Conservation (phyloP, 345 rosid species). For the Erucastrum elatum region DNA sequence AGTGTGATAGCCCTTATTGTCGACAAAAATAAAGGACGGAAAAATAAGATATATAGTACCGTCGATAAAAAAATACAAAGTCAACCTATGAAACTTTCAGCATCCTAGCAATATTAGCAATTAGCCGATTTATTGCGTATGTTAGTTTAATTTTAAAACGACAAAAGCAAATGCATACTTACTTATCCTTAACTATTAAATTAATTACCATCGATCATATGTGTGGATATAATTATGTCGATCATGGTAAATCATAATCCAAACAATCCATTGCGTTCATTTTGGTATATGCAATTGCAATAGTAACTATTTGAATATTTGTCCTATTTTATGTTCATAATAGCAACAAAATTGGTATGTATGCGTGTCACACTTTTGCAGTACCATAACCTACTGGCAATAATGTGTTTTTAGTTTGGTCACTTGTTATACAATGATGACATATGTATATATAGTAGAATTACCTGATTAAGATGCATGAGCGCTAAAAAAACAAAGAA, state of each 20-base stretch:
- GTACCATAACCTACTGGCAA: not conserved
- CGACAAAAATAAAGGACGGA: not conserved
- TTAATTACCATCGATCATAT: not conserved
- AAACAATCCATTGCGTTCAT: not conserved
- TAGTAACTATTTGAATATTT: not conserved
- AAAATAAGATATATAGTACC: not conserved
- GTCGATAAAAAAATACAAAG: constrained; percentile 12
- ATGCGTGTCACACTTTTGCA: not conserved
- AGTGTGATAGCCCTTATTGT: not conserved
- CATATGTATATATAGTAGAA: not conserved
- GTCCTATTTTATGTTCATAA: not conserved
- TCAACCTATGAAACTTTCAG: constrained; percentile 27
- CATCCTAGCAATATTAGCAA: constrained; percentile 1
- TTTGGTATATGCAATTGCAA: not conserved
- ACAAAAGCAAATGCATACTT: not conserved
- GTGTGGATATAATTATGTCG: not conserved
- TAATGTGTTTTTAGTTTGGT: not conserved
- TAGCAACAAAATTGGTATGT: not conserved
- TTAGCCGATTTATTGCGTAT: not conserved
- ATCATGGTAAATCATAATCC: not conserved
- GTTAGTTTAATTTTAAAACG: not conserved
- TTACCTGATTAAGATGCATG: not conserved
- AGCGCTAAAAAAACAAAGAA: not conserved
- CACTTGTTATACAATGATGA: not conserved
- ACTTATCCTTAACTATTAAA: not conserved